Evolutionary conservation across 176 grass and related monocot genomes (phyloP).

Genomic region (Saccharum officinarum): DNA sequence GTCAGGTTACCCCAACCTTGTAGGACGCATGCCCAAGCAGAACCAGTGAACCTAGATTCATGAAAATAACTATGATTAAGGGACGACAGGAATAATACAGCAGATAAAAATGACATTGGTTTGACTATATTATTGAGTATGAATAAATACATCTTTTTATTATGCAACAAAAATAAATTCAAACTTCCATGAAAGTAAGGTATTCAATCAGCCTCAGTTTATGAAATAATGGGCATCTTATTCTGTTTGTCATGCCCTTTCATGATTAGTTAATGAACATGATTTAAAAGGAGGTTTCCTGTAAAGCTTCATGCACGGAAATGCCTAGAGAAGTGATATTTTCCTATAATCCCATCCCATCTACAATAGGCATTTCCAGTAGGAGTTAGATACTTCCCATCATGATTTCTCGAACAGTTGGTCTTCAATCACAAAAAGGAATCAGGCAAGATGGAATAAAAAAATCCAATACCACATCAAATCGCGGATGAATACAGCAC

Average conservation of each 20-base stretch:
- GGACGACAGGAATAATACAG: neutral
- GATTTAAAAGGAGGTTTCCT: neutral
- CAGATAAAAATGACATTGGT: neutral
- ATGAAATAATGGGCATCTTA: neutral
- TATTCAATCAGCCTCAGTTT: neutral
- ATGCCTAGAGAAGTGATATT: neutral
- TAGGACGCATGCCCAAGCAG: conserved; percentile 76
- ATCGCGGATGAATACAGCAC: conserved; percentile 96
- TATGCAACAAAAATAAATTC: neutral
- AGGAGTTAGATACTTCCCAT: neutral
- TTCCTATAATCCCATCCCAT: conserved; percentile 7
- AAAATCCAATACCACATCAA: conserved; percentile 87
- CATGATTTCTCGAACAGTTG: conserved; percentile 4
- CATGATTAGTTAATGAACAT: neutral
- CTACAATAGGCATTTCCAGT: conserved; percentile 16
- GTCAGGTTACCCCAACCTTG: conserved; percentile 96
- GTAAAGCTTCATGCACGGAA: neutral
- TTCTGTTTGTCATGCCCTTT: neutral
- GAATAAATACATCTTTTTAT: neutral
- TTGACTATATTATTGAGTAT: neutral
- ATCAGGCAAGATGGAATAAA: conserved; percentile 17
- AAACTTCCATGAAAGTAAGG: conserved; percentile 5
- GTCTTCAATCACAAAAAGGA: conserved; percentile 14
- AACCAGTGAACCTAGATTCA: conserved; percentile 87
- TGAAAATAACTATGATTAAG: conserved; percentile 26